A percentile compares a stretch with the other conserved stretches of the same genome.
Conservation (phyloP, 306 rosid genomes). For the Psophocarpus tetragonolobus region DNA sequence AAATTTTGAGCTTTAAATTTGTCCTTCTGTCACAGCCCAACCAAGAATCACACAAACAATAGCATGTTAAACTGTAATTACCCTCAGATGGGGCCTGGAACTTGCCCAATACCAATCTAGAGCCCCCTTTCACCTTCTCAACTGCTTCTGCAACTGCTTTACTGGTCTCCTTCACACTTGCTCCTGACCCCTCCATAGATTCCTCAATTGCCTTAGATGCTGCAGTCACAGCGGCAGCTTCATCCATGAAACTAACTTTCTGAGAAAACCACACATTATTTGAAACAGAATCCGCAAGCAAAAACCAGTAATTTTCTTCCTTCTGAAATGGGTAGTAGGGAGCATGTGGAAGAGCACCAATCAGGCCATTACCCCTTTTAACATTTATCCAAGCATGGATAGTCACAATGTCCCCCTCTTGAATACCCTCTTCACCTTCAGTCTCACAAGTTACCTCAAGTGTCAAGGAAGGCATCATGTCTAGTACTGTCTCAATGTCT, state of each 20-base stretch:
- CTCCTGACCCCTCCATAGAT: conserved; percentile 89
- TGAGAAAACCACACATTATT: conserved; percentile 91
- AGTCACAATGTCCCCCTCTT: conserved; percentile 91
- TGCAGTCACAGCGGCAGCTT: conserved; percentile 76
- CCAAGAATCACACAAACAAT: conserved; percentile 92
- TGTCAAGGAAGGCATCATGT: conserved; percentile 85
- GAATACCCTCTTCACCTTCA: conserved; percentile 96
- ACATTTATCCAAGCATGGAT: conserved; percentile 83
- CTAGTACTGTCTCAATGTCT: conserved; percentile 81
- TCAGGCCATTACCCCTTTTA: conserved; percentile 67
- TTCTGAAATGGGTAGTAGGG: conserved; percentile 89
- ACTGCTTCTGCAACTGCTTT: conserved; percentile 74
- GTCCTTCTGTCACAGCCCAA: conserved; percentile 84
- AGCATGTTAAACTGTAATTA: conserved; percentile 79
- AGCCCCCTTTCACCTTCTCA: conserved; percentile 82
- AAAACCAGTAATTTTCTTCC: conserved; percentile 90
- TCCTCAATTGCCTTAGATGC: conserved; percentile 95
- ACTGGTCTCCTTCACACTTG: conserved; percentile 70
- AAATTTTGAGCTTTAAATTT: conserved; percentile 68
- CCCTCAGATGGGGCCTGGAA: conserved; percentile 95
- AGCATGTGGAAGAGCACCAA: conserved; percentile 92
- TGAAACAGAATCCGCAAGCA: conserved; percentile 77
- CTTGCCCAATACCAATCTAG: conserved; percentile 80
- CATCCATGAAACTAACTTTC: conserved; percentile 95
- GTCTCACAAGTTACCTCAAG: conserved; percentile 76